Evolutionary conservation across 176 grass and related monocot genomes (phyloP), one percentile per base, ranked within the genome.

Genomic region (Aechmea fasciata): DNA sequence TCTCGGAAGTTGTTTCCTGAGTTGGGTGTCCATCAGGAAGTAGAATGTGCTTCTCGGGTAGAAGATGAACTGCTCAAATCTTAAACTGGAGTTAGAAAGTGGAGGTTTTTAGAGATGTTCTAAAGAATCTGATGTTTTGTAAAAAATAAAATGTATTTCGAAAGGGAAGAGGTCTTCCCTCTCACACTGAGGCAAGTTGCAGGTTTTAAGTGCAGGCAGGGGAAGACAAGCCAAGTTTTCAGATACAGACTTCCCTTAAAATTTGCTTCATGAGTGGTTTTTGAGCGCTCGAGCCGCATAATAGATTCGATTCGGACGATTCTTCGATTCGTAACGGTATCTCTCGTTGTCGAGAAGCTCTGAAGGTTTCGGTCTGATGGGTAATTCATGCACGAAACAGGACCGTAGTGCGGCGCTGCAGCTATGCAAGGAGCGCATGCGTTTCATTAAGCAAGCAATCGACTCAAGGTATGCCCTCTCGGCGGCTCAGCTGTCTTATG

Each of bases 391-490:
- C 77, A 84, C 85, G 9, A 88, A 88, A 68, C 68, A 80, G 25
- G 81, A 84, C 11, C 68, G 50, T 3, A 63, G 53, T 47, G 49
- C 77, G 13, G 66, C 78, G 47, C 70, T 88, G 50, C 12, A 51
- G 13, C 61, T 84, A 9, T 88, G 85, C 85, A 88, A 88, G 67
- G 66, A 67, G 63, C 78, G 81, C 14, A 75, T 88, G 78, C 70
- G 28, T 20, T 69, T 51, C 18, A 49, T 84, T 33, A 59, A 81
- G 52, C 65, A 70, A 19, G 81, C 81, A 69, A 84, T 81, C 19
- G 81, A 88, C 76, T 71, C 81, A 47, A 80, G 81, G 68, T 84
- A 84, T 63, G 77, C 85, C 47, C 71, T 88, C 57, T 78, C 81
- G 51, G 81, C 85, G 23, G 85, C 85, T 70, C 85, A 88, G 24